Evolutionary conservation across 2,329 filamentous ascomycete genomes (phyloP), one percentile per base, ranked within the genome.

Genomic region (Sarocladiaceae sp.): DNA sequence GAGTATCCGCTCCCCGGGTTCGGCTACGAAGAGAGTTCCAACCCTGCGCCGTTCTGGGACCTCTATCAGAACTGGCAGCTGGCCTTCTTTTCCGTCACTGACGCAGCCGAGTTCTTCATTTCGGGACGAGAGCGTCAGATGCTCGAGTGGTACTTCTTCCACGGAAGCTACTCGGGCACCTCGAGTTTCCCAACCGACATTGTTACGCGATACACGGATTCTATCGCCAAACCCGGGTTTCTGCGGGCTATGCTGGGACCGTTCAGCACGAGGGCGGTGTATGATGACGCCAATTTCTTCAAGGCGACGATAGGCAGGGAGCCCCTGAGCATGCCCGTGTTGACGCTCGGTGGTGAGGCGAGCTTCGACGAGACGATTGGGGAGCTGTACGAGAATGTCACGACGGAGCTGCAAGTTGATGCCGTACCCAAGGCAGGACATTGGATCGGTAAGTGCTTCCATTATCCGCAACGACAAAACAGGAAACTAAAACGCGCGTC

Each of bases 21-120:
- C 42, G 65, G 65, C 0, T 71, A 69, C 47, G 61, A 68, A 33
- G 41, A 49, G 0, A 44, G 49, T 1, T 29, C 59, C 2, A 50
- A 51, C 0, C 62, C 61, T 1, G 59, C 56, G 0, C 55, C 64
- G 0, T 65, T 51, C 34, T 61, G 62, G 53, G 60, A 68, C 26
- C 50, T 69, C 0, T 72, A 70, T 49, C 53, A 57, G 27, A 66
- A 67, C 42, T 64, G 59, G 57, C 65, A 68, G 42, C 53, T 68
- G 1, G 66, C 67, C 0, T 69, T 73, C 53, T 73, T 74, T 53
- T 58, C 61, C 20, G 63, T 73, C 7, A 60, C 70, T 0, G 70
- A 73, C 19, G 56, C 67, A 3, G 70, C 70, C 0, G 61, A 69
- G 44, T 72, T 66, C 45, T 64, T 73, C 45, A 67, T 73, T 47